phyloP scores from a whole-genome alignment of 345 rosid species.

The Lumnitzera racemosa region DNA sequence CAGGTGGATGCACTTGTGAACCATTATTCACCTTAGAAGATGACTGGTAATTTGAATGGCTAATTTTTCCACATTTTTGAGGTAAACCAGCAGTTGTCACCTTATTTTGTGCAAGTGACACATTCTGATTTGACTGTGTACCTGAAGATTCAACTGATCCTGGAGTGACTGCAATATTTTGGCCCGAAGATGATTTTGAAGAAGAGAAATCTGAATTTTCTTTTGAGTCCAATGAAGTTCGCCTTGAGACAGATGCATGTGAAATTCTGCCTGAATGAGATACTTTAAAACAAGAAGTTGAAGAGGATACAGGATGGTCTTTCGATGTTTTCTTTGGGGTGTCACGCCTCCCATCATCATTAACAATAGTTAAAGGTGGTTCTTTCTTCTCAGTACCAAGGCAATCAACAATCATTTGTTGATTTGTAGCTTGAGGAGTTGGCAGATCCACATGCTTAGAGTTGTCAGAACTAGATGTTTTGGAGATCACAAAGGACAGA shows the following conservation, averaged over 20 bases:
- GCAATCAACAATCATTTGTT: slow-evolving; percentile 25
- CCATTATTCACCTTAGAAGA: slow-evolving; percentile 47
- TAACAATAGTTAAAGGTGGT: slow-evolving; percentile 30
- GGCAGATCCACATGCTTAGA: slow-evolving; percentile 40
- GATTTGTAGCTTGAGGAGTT: slow-evolving; percentile 27
- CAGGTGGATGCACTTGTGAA: slow-evolving; percentile 35
- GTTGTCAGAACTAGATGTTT: slow-evolving; percentile 32
- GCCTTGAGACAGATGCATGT: slow-evolving; percentile 44
- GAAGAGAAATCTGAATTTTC: slow-evolving; percentile 38
- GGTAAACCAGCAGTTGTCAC: slow-evolving; percentile 32
- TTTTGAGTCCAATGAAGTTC: slow-evolving; percentile 38
- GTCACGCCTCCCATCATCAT: slow-evolving; percentile 36
- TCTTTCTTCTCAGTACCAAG: slow-evolving; percentile 34
- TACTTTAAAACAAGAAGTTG: slow-evolving; percentile 31
- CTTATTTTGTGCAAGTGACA: slow-evolving; percentile 35
- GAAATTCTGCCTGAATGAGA: slow-evolving; percentile 46
- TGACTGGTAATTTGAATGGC: slow-evolving; percentile 37
- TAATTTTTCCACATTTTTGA: slow-evolving; percentile 56
- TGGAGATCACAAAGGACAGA: slow-evolving; percentile 22
- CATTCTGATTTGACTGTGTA: slow-evolving; percentile 28
- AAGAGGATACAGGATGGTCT: slow-evolving; percentile 35
- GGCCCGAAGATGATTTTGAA: slow-evolving; percentile 40
- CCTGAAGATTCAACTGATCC: slow-evolving; percentile 39
- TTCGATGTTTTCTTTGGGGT: slow-evolving; percentile 32
- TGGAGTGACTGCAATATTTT: slow-evolving; percentile 25